Conservation (phyloP, 768 basidiomycete genomes). For the Phlebiopsis flavidoalba region DNA sequence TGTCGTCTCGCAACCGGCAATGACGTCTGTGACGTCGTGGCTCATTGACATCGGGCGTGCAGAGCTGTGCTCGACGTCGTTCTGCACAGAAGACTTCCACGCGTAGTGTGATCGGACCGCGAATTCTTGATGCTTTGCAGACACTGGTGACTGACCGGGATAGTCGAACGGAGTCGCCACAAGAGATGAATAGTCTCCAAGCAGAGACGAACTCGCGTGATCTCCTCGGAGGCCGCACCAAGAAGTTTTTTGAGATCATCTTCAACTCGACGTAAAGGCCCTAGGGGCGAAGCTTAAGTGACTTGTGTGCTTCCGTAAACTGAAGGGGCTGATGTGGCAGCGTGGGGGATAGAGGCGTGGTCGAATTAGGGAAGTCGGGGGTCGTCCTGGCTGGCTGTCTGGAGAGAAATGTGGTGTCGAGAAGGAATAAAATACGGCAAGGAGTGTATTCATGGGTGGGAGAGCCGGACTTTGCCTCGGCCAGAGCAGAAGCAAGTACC, state of each 20-base stretch:
- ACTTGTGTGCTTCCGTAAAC: conserved; percentile 59
- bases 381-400: background rate
- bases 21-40: conserved; percentile 41
- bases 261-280: conserved; percentile 59
- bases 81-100: conserved; percentile 15
- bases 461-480: background rate
- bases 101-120: conserved; percentile 18
- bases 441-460: background rate
- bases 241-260: conserved; percentile 57
- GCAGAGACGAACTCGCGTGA: conserved; percentile 5
- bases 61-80: background rate
- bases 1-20: conserved; percentile 59
- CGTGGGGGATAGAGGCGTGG: background rate
- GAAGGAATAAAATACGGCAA: background rate
- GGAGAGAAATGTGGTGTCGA: background rate
- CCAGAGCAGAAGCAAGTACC: conserved; percentile 48
- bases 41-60: conserved; percentile 11
- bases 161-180: conserved; percentile 16
- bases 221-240: conserved; percentile 31
- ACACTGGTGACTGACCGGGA: background rate
- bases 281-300: conserved; percentile 51
- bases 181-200: conserved; percentile 4
- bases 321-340: conserved; percentile 14
- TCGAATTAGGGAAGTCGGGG: background rate
- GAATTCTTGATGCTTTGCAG: conserved; percentile 18